Percentiles rank a stretch among this genome's conserved stretches.
Conservation (phyloP, 2,329 filamentous ascomycete genomes). For the Claviceps sp. region DNA sequence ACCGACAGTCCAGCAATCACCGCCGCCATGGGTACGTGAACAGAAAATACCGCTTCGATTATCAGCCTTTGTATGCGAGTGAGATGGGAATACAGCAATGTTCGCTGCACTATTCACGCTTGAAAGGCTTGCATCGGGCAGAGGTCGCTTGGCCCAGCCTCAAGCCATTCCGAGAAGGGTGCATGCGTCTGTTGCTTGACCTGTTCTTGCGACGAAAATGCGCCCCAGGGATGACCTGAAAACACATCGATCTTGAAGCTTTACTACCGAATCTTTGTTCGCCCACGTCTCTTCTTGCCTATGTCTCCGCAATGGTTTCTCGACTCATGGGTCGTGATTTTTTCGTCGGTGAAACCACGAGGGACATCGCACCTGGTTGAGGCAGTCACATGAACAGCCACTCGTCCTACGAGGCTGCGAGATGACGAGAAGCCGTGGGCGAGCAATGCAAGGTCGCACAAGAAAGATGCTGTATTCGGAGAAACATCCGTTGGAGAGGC, state of each 20-base stretch:
- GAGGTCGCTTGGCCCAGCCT: neutral
- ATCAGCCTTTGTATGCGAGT: slow-evolving; percentile 38
- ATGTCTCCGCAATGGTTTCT: neutral
- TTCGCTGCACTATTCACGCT: neutral
- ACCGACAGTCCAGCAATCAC: slow-evolving; percentile 26
- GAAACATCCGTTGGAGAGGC: slow-evolving; percentile 3
- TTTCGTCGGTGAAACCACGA: slow-evolving; percentile 6
- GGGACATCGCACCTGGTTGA: neutral
- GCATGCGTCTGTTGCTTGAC: slow-evolving; percentile 5
- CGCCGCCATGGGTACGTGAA: slow-evolving; percentile 51
- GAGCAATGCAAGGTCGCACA: neutral
- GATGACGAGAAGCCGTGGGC: neutral
- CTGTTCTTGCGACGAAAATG: slow-evolving; percentile 7
- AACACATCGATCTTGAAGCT: neutral
- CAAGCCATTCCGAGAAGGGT: slow-evolving; percentile 9
- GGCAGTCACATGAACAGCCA: neutral
- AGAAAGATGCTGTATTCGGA: neutral
- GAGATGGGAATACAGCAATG: slow-evolving; percentile 14
- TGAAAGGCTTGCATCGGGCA: neutral
- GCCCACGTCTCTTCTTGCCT: neutral
- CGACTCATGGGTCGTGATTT: slow-evolving; percentile 7
- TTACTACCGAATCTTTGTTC: neutral
- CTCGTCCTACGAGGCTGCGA: neutral
- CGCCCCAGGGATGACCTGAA: slow-evolving; percentile 4
- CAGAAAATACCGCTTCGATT: slow-evolving; percentile 17